Evolutionary conservation across 139 green algal genomes (phyloP), one percentile per base, ranked within the genome.

Genomic region (Closterium sp.): DNA sequence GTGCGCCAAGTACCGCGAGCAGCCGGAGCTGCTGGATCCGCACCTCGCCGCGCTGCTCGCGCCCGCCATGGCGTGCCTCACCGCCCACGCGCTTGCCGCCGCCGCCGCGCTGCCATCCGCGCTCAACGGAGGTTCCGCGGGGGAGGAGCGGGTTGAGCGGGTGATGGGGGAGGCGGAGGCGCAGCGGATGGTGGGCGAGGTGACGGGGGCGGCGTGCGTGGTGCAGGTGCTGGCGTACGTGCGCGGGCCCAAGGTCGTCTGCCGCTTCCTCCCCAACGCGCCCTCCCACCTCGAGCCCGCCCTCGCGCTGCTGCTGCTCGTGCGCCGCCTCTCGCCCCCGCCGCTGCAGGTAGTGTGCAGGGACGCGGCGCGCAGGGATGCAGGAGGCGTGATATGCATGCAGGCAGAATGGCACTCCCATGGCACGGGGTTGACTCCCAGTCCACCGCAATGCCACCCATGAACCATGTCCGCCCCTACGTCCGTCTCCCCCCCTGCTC

Each of bases 1-100:
- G 97, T 93, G 99, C 9, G 95, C 94, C 89, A 97, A 97, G 93
- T 99, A 99, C 92, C 97, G 98, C 87, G 98, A 99, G 95, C 96
- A 99, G 88, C 93, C 97, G 7, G 96, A 98, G 95, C 95, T 99
- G 81, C 96, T 99, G 69, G 98, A 99, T 91, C 96, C 96, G 1
- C 94, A 97, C 66, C 93, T 99, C 87, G 96, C 98, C 92, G 88
- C 35, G 28, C 93, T 99, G 19, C 92, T 99, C 4, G 66, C 88
- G 10, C 97, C 97, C 4, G 91, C 98, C 32, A 94, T 97, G 3
- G 88, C 30, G 1, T 43, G 97, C 35, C 93, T 99, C 19, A 94
- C 94, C 12, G 34, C 92, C 69, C 35, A 96, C 36, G 95, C 95
- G 3, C 30, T 93, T 66, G 38, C 28, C 6, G 93, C 55, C 12